These are phyloP conservation scores for Amaranthus palmeri DNA, from an alignment of 148 eudicot species.

Conservation along the genomic window DNA sequence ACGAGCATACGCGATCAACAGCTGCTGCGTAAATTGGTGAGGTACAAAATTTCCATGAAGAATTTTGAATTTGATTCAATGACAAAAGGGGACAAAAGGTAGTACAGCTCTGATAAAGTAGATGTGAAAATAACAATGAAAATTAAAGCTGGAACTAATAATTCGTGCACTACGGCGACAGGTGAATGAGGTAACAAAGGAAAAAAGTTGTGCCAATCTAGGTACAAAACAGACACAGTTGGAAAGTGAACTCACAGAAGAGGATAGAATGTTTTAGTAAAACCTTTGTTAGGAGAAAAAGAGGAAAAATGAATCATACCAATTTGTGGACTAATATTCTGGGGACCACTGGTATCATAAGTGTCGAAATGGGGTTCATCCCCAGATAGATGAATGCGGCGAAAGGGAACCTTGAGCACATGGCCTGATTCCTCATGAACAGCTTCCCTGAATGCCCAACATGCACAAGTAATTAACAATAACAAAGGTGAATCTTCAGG, in stretches of 20 bases:
- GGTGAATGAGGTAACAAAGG: not conserved
- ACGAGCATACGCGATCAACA: not conserved
- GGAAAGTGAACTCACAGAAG: not conserved
- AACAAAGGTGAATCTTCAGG: not conserved
- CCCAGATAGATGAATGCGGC: constrained; percentile 84
- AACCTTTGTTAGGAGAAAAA: not conserved
- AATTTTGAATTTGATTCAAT: not conserved
- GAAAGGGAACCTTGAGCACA: constrained; percentile 85
- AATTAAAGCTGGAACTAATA: not conserved
- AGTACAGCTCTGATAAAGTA: not conserved
- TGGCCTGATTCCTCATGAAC: constrained; percentile 73
- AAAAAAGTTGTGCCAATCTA: not conserved
- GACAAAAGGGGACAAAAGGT: not conserved
- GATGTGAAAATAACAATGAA: not conserved
- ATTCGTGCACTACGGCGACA: not conserved
- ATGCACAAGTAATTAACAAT: not conserved
- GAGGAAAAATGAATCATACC: constrained; percentile 40
- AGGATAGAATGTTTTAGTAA: not conserved
- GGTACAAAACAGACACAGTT: constrained; percentile 7
- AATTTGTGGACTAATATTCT: constrained; percentile 60
- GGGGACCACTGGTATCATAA: constrained; percentile 97
- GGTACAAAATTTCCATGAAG: not conserved
- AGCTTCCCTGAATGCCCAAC: constrained; percentile 50
- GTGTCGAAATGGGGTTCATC: constrained; percentile 91
- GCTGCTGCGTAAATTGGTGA: not conserved